Evolutionary conservation across 352 stramenopile genomes (phyloP).

Genomic region (Phytophthora foliorum): DNA sequence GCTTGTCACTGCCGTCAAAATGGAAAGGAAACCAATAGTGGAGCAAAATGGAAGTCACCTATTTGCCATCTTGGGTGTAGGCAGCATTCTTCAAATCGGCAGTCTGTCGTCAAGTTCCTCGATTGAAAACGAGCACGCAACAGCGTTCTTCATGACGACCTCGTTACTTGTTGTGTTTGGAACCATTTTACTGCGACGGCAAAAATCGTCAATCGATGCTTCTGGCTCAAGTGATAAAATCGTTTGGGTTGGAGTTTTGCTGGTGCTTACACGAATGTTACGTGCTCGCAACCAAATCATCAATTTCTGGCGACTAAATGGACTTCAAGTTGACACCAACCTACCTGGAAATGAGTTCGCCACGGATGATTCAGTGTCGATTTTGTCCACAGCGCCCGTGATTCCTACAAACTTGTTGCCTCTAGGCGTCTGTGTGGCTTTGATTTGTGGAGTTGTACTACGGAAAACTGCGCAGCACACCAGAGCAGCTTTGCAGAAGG

Average conservation of each 20-base stretch:
- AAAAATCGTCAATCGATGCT: slow-evolving; percentile 3
- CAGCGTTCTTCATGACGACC: slow-evolving; percentile 78
- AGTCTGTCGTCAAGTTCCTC: slow-evolving; percentile 86
- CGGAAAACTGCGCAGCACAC: slow-evolving; percentile 32
- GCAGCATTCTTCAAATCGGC: slow-evolving; percentile 55
- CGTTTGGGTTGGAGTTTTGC: slow-evolving; percentile 36
- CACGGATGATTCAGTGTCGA: slow-evolving; percentile 80
- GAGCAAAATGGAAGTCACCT: neutral
- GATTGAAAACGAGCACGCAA: slow-evolving; percentile 93
- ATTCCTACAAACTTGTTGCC: slow-evolving; percentile 40
- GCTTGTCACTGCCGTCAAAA: slow-evolving; percentile 17
- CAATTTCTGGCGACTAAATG: slow-evolving; percentile 88
- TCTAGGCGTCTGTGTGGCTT: slow-evolving; percentile 31
- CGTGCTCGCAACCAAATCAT: slow-evolving; percentile 89
- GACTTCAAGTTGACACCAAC: slow-evolving; percentile 53
- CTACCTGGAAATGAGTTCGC: slow-evolving; percentile 77
- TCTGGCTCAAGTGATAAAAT: slow-evolving; percentile 7
- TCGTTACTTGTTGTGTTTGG: slow-evolving; percentile 46
- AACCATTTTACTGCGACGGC: slow-evolving; percentile 26
- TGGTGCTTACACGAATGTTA: slow-evolving; percentile 67
- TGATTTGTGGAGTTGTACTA: slow-evolving; percentile 52
- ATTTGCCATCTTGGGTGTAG: slow-evolving; percentile 19
- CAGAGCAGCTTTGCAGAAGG: slow-evolving; percentile 1
- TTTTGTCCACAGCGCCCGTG: slow-evolving; percentile 76
- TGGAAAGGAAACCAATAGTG: neutral